Evolutionary conservation across 2,329 filamentous ascomycete genomes (phyloP).

Genomic region (Ophiognomonia clavigignenti-juglandacearum): DNA sequence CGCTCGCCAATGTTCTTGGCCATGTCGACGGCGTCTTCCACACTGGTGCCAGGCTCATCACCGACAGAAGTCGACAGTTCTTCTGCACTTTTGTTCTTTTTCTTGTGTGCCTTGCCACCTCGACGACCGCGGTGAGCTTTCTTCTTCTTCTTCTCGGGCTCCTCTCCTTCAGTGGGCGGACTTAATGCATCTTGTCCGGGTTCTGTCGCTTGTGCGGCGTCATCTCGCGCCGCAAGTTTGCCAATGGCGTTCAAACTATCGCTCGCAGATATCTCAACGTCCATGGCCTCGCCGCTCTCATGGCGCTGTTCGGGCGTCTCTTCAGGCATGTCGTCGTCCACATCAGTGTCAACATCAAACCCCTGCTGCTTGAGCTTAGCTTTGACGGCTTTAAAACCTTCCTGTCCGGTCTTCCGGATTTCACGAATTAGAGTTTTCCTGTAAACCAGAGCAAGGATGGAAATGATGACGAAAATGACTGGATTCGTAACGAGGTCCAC

Average conservation of each 20-base stretch:
- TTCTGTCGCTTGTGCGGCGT: not conserved
- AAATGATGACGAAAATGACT: constrained; percentile 40
- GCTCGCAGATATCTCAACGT: not conserved
- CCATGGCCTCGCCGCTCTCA: not conserved
- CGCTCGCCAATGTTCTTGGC: constrained; percentile 52
- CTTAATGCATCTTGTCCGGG: not conserved
- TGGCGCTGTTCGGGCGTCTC: constrained; percentile 4
- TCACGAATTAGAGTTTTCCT: constrained; percentile 40
- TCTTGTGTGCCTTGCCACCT: constrained; percentile 65
- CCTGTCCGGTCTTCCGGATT: constrained; percentile 29
- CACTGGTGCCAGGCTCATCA: constrained; percentile 42
- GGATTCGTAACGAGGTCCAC: constrained; percentile 54
- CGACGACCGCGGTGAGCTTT: constrained; percentile 67
- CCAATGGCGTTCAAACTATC: not conserved
- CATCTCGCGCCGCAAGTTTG: not conserved
- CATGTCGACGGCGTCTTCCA: constrained; percentile 58
- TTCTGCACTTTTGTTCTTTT: constrained; percentile 48
- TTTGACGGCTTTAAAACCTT: constrained; percentile 19
- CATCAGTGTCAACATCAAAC: not conserved
- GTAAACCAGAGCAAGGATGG: constrained; percentile 37
- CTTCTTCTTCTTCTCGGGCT: constrained; percentile 51
- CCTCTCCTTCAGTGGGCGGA: constrained; percentile 22
- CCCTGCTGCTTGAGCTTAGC: constrained; percentile 10
- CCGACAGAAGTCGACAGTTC: constrained; percentile 47
- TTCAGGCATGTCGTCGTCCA: constrained; percentile 9